Evolutionary conservation across 2,329 filamentous ascomycete species (phyloP).

Genomic region (Volutella citrinella): DNA sequence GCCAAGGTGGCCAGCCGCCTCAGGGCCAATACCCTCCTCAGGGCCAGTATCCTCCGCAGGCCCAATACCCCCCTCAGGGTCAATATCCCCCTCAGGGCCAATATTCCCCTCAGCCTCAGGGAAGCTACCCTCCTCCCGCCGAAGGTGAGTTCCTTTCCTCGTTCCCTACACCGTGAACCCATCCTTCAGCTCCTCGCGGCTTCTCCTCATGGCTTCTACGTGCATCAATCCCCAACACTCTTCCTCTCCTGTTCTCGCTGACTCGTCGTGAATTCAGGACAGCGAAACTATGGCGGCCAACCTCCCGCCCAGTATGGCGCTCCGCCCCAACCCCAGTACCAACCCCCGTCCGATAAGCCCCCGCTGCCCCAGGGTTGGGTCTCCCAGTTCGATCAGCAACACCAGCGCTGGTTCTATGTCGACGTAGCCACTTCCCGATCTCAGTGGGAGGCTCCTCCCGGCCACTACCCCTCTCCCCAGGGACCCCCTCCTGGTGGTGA

Average conservation of each 20-base stretch:
- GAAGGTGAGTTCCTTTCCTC: too few relatives aligned
- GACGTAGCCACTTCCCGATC: conserved; percentile 59
- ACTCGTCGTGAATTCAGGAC: too few relatives aligned
- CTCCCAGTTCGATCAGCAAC: conserved; percentile 59
- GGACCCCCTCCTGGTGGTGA: conserved; percentile 19
- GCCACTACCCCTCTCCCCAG: conserved; percentile 17
- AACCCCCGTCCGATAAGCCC: conserved; percentile 39
- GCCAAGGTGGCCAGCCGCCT: too few relatives aligned
- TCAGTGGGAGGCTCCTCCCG: conserved; percentile 60
- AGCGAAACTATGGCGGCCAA: conserved; percentile 29
- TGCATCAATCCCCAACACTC: too few relatives aligned
- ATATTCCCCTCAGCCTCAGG: conserved; percentile 10
- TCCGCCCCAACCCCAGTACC: conserved; percentile 28
- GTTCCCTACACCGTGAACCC: too few relatives aligned
- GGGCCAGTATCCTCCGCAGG: too few relatives aligned
- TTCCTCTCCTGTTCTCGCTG: too few relatives aligned
- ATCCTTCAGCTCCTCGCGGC: too few relatives aligned
- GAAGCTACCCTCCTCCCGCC: conserved; percentile 24
- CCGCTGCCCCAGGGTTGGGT: conserved; percentile 60
- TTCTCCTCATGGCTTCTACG: too few relatives aligned
- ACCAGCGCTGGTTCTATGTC: conserved; percentile 63
- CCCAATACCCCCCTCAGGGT: too few relatives aligned
- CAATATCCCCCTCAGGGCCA: too few relatives aligned
- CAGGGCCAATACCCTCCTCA: too few relatives aligned
- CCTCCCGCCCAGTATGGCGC: conserved; percentile 31